phyloP scores from a whole-genome alignment of 1,284 basidiomycete species.

The Ceratobasidium sp. region DNA sequence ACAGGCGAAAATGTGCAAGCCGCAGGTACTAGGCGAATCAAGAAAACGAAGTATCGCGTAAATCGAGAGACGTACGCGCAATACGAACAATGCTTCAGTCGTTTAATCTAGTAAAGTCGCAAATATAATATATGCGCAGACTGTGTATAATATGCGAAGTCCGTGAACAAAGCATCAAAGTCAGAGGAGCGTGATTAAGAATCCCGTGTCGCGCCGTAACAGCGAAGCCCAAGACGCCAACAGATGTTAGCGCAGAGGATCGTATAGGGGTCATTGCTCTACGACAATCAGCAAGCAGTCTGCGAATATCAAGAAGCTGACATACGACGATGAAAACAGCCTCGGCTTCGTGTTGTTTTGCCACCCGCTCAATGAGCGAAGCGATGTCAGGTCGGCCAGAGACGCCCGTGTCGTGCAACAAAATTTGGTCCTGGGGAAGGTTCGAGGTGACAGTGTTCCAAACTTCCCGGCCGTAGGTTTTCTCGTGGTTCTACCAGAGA shows the following conservation, averaged over 20 bases:
- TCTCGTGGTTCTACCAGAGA: slow-evolving; percentile 35
- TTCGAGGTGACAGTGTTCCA: slow-evolving; percentile 41
- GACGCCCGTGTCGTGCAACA: slow-evolving; percentile 39
- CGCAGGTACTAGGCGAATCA: slow-evolving; percentile 19
- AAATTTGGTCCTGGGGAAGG: slow-evolving; percentile 27
- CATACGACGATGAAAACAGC: slow-evolving; percentile 43
- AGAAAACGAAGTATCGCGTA: slow-evolving; percentile 12
- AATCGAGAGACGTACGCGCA: neutral
- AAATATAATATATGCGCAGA: slow-evolving; percentile 8
- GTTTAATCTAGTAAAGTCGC: neutral
- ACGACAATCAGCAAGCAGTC: neutral
- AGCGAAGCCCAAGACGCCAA: slow-evolving; percentile 41
- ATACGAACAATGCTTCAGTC: slow-evolving; percentile 24
- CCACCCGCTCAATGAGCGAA: slow-evolving; percentile 17
- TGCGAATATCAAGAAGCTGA: neutral
- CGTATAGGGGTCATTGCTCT: slow-evolving; percentile 43
- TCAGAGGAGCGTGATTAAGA: slow-evolving; percentile 11
- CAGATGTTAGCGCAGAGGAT: slow-evolving; percentile 44
- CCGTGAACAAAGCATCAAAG: slow-evolving; percentile 3
- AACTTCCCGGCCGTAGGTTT: slow-evolving; percentile 39
- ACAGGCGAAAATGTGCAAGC: slow-evolving; percentile 31
- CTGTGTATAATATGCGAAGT: neutral
- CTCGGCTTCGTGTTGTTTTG: slow-evolving; percentile 40
- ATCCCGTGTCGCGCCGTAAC: slow-evolving; percentile 40
- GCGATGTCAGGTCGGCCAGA: slow-evolving; percentile 37